These are phyloP conservation scores for Crithidia sp. DNA, from an alignment of 208 protist genomes.

Conservation along the genomic window DNA sequence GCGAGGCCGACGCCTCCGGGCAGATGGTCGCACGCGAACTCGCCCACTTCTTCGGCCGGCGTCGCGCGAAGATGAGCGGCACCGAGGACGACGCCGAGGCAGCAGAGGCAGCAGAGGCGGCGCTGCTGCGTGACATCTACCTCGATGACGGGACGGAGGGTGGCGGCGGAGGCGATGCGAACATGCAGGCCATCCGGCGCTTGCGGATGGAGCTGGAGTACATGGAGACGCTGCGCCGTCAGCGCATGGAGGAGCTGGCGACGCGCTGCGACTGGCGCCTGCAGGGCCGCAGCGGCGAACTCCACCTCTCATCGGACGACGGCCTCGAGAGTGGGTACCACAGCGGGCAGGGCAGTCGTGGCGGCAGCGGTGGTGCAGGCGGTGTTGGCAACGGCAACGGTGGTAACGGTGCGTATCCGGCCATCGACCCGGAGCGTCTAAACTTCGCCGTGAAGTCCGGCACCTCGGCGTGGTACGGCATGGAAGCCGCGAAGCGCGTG, in stretches of 20 bases:
- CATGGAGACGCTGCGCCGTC: constrained; percentile 42
- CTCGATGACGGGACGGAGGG: constrained; percentile 19
- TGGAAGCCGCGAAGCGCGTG: constrained; percentile 74
- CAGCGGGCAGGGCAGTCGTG: not conserved
- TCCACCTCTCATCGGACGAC: too few species aligned
- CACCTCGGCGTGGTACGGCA: constrained; percentile 67
- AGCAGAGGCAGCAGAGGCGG: constrained; percentile 5
- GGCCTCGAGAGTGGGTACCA: too few species aligned
- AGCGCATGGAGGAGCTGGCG: constrained; percentile 63
- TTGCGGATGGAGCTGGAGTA: constrained; percentile 57
- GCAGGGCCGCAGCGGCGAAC: constrained; percentile 1
- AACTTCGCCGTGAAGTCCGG: constrained; percentile 68
- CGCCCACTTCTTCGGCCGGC: constrained; percentile 32
- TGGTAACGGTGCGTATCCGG: not conserved
- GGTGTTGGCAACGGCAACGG: not conserved
- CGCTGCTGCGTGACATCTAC: constrained; percentile 32
- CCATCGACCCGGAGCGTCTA: constrained; percentile 36
- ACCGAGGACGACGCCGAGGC: constrained; percentile 5
- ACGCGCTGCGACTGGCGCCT: constrained; percentile 45
- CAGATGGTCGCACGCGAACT: constrained; percentile 24
- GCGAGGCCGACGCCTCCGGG: not conserved
- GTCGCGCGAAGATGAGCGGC: constrained; percentile 4
- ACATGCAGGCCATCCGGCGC: constrained; percentile 38
- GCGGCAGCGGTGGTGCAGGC: not conserved
- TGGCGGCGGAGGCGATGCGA: constrained; percentile 21